Percentiles rank a stretch among this genome's conserved stretches.
Evolutionary conservation across 2,329 filamentous ascomycete genomes (phyloP).

Genomic region (Aspergillus bombycis): DNA sequence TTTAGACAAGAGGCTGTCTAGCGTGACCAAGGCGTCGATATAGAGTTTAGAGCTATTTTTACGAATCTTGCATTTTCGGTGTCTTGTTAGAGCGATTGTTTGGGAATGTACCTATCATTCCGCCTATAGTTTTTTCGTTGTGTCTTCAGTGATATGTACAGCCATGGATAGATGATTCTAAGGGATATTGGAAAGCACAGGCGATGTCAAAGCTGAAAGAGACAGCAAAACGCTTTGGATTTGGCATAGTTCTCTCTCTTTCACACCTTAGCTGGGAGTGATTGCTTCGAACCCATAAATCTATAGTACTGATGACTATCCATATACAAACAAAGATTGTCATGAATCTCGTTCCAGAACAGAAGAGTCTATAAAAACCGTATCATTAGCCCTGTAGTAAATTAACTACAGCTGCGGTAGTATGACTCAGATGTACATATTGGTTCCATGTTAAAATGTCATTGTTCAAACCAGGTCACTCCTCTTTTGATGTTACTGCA

Average conservation of each 20-base stretch:
- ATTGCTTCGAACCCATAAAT: not conserved
- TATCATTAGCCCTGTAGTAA: not conserved
- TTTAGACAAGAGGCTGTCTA: conserved; percentile 20
- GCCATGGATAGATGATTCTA: not conserved
- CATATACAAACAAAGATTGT: not conserved
- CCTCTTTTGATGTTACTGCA: not conserved
- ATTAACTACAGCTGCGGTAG: no score
- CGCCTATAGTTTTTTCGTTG: not conserved
- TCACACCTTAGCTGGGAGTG: not conserved
- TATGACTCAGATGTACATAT: not conserved
- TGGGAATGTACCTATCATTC: not conserved
- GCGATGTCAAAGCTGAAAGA: not conserved
- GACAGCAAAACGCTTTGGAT: not conserved
- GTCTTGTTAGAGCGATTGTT: not conserved
- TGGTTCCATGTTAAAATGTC: no score
- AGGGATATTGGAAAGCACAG: not conserved
- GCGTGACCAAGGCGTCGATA: conserved; percentile 10
- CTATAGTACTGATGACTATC: not conserved
- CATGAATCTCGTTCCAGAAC: not conserved
- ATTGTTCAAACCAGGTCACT: not conserved
- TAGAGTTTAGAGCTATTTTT: not conserved
- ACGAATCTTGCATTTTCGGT: not conserved
- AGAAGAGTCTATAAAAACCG: not conserved
- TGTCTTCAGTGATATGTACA: not conserved
- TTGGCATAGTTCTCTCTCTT: not conserved